phyloP scores from a whole-genome alignment of 2,329 filamentous ascomycete genomes.

The Fusarium staphyleae region DNA sequence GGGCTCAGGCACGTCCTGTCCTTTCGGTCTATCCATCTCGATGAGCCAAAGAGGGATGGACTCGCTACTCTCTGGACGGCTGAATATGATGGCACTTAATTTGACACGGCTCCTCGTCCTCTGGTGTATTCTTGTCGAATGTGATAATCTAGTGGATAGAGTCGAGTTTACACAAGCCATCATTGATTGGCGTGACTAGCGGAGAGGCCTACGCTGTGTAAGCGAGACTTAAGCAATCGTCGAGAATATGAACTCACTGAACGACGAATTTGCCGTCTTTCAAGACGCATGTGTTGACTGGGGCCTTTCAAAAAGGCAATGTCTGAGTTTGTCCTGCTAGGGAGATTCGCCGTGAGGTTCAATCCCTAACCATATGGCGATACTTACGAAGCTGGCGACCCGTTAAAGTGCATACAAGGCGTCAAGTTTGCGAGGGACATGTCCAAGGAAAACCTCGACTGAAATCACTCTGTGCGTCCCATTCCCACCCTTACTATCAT shows the following conservation, averaged over 20 bases:
- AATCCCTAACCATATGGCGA: conserved; percentile 74
- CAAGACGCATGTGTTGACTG: conserved; percentile 52
- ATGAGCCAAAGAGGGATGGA: conserved; percentile 67
- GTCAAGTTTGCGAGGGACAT: conserved; percentile 57
- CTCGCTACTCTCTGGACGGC: conserved; percentile 67
- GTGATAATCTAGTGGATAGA: conserved; percentile 48
- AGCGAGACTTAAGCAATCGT: neutral
- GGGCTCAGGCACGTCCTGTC: conserved; percentile 38
- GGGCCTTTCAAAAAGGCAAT: conserved; percentile 56
- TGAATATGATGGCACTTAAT: conserved; percentile 61
- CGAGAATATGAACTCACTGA: neutral
- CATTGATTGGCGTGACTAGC: conserved; percentile 49
- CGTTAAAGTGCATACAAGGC: conserved; percentile 55
- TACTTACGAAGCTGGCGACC: conserved; percentile 46
- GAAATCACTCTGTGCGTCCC: conserved; percentile 69
- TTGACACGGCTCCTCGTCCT: conserved; percentile 52
- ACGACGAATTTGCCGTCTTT: conserved; percentile 51
- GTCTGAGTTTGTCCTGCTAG: conserved; percentile 55
- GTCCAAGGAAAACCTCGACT: conserved; percentile 56
- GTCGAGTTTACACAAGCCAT: conserved; percentile 48
- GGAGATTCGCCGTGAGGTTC: conserved; percentile 53
- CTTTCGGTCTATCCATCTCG: conserved; percentile 67
- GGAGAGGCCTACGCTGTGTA: conserved; percentile 46
- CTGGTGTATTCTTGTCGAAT: conserved; percentile 56
- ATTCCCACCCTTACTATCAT: conserved; percentile 66